These are phyloP conservation scores for Pythium rhizo-oryzae DNA, from an alignment of 352 stramenopile species.

Conservation along the genomic window DNA sequence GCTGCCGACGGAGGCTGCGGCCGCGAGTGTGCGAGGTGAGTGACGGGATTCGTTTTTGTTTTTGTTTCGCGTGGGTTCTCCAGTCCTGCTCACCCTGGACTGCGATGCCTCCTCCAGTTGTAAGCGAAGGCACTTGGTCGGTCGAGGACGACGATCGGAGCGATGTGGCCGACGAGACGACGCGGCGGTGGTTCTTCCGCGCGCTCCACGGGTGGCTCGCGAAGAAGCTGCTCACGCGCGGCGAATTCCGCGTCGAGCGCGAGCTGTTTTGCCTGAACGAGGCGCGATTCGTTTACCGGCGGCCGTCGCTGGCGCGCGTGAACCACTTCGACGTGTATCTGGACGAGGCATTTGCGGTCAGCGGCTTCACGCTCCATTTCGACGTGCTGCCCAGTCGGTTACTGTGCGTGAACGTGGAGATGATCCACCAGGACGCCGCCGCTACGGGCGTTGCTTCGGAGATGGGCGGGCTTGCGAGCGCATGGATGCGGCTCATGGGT, in stretches of 20 bases:
- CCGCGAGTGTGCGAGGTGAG: constrained; percentile 11
- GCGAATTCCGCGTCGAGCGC: constrained; percentile 45
- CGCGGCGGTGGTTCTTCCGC: constrained; percentile 47
- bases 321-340: constrained; percentile 75
- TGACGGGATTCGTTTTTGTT: not conserved
- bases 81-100: no score
- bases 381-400: constrained; percentile 47
- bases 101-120: not conserved
- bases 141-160: constrained; percentile 1
- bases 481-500: constrained; percentile 64
- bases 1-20: constrained; percentile 4
- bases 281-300: constrained; percentile 62
- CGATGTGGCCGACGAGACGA: not conserved
- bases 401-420: constrained; percentile 55
- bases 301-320: constrained; percentile 51
- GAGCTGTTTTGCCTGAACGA: constrained; percentile 56
- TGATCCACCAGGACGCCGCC: constrained; percentile 25
- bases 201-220: constrained; percentile 36
- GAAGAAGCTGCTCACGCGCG: constrained; percentile 37
- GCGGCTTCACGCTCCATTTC: constrained; percentile 57
- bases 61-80: not conserved
- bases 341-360: constrained; percentile 46
- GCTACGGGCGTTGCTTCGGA: constrained; percentile 17
- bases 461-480: constrained; percentile 41
- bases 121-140: constrained; percentile 13